phyloP scores from a whole-genome alignment of 495 filamentous ascomycete genomes.

The Rostrohypoxylon terebratum region DNA sequence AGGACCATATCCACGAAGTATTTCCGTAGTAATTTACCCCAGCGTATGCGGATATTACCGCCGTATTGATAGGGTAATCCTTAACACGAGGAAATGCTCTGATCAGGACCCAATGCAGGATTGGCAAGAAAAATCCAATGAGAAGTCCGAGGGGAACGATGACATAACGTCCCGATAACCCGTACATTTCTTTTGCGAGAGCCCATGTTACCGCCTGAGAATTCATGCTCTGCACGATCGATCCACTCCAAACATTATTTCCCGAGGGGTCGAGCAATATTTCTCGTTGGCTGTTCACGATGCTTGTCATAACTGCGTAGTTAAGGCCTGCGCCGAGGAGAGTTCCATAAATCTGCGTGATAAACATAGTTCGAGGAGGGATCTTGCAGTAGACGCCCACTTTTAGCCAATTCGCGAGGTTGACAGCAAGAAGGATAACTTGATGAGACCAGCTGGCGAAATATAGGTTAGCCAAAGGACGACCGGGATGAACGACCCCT shows the following conservation, averaged over 20 bases:
- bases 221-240: constrained; percentile 54
- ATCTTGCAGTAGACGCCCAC: constrained; percentile 60
- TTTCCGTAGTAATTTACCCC: constrained; percentile 60
- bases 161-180: constrained; percentile 47
- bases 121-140: constrained; percentile 56
- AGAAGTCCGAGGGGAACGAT: constrained; percentile 62
- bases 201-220: constrained; percentile 58
- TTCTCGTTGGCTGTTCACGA: constrained; percentile 49
- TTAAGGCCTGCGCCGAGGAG: constrained; percentile 57
- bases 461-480: constrained; percentile 56
- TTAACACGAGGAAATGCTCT: constrained; percentile 52
- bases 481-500: constrained; percentile 49
- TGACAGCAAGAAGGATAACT: constrained; percentile 49
- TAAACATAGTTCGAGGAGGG: constrained; percentile 56
- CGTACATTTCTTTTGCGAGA: constrained; percentile 57
- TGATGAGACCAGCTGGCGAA: constrained; percentile 50
- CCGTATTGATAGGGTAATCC: constrained; percentile 51
- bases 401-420: constrained; percentile 53
- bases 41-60: constrained; percentile 59
- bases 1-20: constrained; percentile 57
- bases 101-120: constrained; percentile 56
- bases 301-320: constrained; percentile 57
- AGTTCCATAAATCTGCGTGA: constrained; percentile 57
- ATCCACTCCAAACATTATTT: constrained; percentile 56
- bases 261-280: constrained; percentile 48